Evolutionary conservation across 1,284 basidiomycete genomes (phyloP).

Genomic region (Naganishia sp.): DNA sequence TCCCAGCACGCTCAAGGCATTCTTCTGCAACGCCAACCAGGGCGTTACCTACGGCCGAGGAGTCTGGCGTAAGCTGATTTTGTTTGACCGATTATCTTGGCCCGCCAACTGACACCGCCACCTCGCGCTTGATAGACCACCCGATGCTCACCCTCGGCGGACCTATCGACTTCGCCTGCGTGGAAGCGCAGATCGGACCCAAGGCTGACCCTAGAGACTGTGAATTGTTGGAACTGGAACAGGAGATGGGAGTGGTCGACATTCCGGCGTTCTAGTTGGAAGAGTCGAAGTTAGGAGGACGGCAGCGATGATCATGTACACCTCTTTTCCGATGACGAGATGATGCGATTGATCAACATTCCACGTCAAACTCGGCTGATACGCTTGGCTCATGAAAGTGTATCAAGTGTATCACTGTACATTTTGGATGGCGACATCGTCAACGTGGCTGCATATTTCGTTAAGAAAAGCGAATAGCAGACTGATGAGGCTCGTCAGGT

Average conservation of each 20-base stretch:
- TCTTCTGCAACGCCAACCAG: slow-evolving; percentile 58
- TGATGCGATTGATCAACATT: too few species aligned
- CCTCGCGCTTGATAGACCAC: slow-evolving; percentile 43
- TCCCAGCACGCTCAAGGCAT: slow-evolving; percentile 59
- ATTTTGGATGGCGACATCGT: too few species aligned
- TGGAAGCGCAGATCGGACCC: slow-evolving; percentile 52
- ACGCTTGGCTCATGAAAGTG: too few species aligned
- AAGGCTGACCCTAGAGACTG: slow-evolving; percentile 49
- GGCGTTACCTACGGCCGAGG: slow-evolving; percentile 79
- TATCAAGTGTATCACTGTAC: too few species aligned
- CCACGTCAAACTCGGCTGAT: too few species aligned
- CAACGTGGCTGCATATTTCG: too few species aligned
- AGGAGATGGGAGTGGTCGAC: slow-evolving; percentile 26
- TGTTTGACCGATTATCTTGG: neutral
- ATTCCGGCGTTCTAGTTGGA: slow-evolving; percentile 28
- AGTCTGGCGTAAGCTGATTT: slow-evolving; percentile 73
- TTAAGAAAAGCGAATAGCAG: too few species aligned
- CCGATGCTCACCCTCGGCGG: slow-evolving; percentile 51
- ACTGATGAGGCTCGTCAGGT: too few species aligned
- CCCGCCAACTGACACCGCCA: slow-evolving; percentile 3
- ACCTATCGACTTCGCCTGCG: slow-evolving; percentile 52
- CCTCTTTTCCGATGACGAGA: too few species aligned
- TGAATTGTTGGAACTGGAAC: slow-evolving; percentile 48
- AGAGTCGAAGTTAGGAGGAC: too few species aligned
- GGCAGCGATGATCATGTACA: too few species aligned